These are phyloP conservation scores for Penicillium canariense DNA, from an alignment of 495 filamentous ascomycete species.

Conservation along the genomic window DNA sequence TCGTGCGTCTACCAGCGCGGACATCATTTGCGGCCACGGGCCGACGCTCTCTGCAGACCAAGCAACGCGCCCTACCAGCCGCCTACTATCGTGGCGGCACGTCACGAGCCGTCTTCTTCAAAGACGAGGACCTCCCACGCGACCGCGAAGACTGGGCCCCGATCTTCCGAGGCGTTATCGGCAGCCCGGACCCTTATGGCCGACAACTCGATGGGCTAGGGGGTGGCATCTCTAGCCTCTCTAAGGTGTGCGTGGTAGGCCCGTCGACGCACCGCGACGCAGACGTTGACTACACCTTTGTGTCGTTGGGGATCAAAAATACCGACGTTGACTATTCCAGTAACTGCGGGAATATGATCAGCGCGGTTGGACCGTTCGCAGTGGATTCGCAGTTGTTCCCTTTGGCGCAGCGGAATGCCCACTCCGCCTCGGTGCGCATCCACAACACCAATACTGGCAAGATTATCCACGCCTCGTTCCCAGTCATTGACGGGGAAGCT, in stretches of 20 bases:
- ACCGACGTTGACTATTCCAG: slow-evolving; percentile 59
- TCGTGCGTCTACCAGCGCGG: too few relatives aligned
- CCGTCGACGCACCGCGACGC: slow-evolving; percentile 45
- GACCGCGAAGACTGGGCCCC: slow-evolving; percentile 47
- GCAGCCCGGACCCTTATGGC: slow-evolving; percentile 65
- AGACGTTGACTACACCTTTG: slow-evolving; percentile 73
- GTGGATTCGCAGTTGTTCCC: slow-evolving; percentile 52
- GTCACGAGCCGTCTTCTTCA: slow-evolving; percentile 65
- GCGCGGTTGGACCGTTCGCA: slow-evolving; percentile 64
- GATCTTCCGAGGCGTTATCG: slow-evolving; percentile 62
- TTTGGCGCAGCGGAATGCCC: background rate
- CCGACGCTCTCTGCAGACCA: slow-evolving; percentile 45
- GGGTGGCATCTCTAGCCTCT: slow-evolving; percentile 65
- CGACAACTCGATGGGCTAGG: slow-evolving; percentile 73
- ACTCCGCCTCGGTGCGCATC: slow-evolving; percentile 41
- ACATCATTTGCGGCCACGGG: background rate
- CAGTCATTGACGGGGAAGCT: slow-evolving; percentile 49
- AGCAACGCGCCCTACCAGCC: slow-evolving; percentile 51
- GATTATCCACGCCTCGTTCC: slow-evolving; percentile 47
- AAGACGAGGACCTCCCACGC: slow-evolving; percentile 49
- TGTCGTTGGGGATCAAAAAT: slow-evolving; percentile 61
- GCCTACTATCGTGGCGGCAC: slow-evolving; percentile 74
- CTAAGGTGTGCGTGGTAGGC: slow-evolving; percentile 67
- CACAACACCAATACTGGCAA: slow-evolving; percentile 56
- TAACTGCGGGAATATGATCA: slow-evolving; percentile 74